These are phyloP conservation scores for Candida silvatica DNA, from an alignment of 805 yeast genomes.

Conservation along the genomic window DNA sequence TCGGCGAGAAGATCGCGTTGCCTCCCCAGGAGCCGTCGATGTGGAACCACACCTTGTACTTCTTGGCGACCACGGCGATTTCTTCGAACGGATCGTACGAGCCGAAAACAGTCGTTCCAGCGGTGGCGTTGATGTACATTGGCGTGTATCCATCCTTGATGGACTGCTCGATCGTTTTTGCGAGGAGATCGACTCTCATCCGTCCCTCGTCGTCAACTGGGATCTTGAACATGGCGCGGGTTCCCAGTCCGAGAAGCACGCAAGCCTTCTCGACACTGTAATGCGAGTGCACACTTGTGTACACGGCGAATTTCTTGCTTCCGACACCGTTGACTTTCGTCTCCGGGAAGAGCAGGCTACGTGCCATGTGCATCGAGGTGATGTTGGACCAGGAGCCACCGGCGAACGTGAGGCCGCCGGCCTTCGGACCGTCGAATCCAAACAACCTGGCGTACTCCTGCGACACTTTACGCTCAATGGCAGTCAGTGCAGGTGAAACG, in stretches of 20 bases:
- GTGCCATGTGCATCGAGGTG: conserved; percentile 70
- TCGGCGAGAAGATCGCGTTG: conserved; percentile 58
- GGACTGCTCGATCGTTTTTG: conserved; percentile 33
- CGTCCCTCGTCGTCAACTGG: conserved; percentile 46
- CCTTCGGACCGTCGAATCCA: conserved; percentile 41
- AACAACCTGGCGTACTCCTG: conserved; percentile 61
- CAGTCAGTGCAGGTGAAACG: conserved; percentile 72
- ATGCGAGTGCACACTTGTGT: conserved; percentile 65
- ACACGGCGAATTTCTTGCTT: conserved; percentile 52
- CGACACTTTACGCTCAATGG: conserved; percentile 63
- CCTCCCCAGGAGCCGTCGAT: conserved; percentile 93
- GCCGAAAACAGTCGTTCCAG: conserved; percentile 86
- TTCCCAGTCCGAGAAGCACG: conserved; percentile 65
- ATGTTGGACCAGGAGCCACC: conserved; percentile 88
- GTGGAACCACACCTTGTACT: conserved; percentile 64
- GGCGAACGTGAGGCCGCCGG: conserved; percentile 80
- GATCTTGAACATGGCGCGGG: conserved; percentile 52
- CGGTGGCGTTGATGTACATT: conserved; percentile 70
- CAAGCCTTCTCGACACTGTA: conserved; percentile 80
- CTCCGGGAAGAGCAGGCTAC: conserved; percentile 57
- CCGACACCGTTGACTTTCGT: conserved; percentile 56
- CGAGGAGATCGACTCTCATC: conserved; percentile 44
- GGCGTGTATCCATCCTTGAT: conserved; percentile 54
- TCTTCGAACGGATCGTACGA: conserved; percentile 63
- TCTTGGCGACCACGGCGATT: conserved; percentile 44